Evolutionary conservation across 2,329 filamentous ascomycete genomes (phyloP).

Genomic region (Cladophialophora psammophila): DNA sequence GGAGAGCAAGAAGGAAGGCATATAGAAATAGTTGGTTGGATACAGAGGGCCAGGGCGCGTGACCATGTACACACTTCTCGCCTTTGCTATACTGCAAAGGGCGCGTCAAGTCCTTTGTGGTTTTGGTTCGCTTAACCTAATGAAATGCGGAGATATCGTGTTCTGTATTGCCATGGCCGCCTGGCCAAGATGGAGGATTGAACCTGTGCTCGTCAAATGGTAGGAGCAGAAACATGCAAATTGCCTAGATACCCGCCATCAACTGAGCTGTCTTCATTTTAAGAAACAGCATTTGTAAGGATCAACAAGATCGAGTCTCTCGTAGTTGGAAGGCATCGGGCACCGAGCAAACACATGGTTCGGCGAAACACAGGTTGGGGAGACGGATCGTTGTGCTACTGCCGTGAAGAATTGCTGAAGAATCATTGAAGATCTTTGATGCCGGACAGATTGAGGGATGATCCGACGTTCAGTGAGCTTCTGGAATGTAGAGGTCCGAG

Average conservation of each 20-base stretch:
- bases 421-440: not conserved
- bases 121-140: too few relatives aligned
- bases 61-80: not conserved
- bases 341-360: conserved; percentile 1
- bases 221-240: too few relatives aligned
- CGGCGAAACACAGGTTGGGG: not conserved
- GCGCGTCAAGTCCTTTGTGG: too few relatives aligned
- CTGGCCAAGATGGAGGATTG: too few relatives aligned
- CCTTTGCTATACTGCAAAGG: not conserved
- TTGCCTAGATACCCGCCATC: too few relatives aligned
- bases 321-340: not conserved
- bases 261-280: too few relatives aligned
- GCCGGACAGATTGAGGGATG: not conserved
- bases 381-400: conserved; percentile 7
- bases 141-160: not conserved
- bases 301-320: too few relatives aligned
- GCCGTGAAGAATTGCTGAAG: conserved; percentile 4
- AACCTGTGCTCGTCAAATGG: too few relatives aligned
- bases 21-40: not conserved
- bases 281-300: too few relatives aligned
- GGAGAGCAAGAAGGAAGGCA: not conserved
- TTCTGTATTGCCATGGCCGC: not conserved
- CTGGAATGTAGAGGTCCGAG: not conserved
- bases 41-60: not conserved
- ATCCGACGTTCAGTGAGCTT: not conserved